These are phyloP conservation scores for Colletotrichum chlorophyti DNA, from an alignment of 2,329 filamentous ascomycete species.

Conservation along the genomic window DNA sequence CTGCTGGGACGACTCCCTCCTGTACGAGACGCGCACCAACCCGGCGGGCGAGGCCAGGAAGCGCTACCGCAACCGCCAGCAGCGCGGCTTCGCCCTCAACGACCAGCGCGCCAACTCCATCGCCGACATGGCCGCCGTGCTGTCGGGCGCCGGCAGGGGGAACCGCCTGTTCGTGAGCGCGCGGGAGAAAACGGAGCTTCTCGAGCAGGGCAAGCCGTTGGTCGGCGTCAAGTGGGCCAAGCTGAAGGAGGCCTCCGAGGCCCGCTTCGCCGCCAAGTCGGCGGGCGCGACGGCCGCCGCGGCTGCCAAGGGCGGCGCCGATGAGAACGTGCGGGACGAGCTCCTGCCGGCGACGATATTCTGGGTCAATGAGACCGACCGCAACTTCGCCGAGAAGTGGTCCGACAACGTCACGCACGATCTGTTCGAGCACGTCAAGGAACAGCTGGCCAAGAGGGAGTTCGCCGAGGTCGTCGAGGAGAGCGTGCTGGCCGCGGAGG, in stretches of 20 bases:
- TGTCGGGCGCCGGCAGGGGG: slow-evolving; percentile 58
- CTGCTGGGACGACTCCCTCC: slow-evolving; percentile 58
- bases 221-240: slow-evolving; percentile 11
- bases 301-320: slow-evolving; percentile 8
- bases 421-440: slow-evolving; percentile 35
- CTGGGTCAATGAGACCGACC: slow-evolving; percentile 58
- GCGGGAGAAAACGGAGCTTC: slow-evolving; percentile 16
- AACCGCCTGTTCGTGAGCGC: slow-evolving; percentile 49
- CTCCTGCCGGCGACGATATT: slow-evolving; percentile 53
- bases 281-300: neutral
- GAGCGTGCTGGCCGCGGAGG: slow-evolving; percentile 18
- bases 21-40: slow-evolving; percentile 39
- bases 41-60: slow-evolving; percentile 36
- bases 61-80: slow-evolving; percentile 43
- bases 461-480: neutral
- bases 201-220: slow-evolving; percentile 11
- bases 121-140: slow-evolving; percentile 68
- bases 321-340: slow-evolving; percentile 29
- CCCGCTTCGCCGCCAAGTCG: slow-evolving; percentile 31
- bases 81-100: slow-evolving; percentile 61
- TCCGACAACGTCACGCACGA: slow-evolving; percentile 60
- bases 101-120: slow-evolving; percentile 68
- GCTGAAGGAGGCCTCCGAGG: no score
- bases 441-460: neutral
- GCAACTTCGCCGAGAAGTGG: slow-evolving; percentile 55